phyloP scores from a whole-genome alignment of 2,329 filamentous ascomycete genomes.

The Nigrospora osmanthi region DNA sequence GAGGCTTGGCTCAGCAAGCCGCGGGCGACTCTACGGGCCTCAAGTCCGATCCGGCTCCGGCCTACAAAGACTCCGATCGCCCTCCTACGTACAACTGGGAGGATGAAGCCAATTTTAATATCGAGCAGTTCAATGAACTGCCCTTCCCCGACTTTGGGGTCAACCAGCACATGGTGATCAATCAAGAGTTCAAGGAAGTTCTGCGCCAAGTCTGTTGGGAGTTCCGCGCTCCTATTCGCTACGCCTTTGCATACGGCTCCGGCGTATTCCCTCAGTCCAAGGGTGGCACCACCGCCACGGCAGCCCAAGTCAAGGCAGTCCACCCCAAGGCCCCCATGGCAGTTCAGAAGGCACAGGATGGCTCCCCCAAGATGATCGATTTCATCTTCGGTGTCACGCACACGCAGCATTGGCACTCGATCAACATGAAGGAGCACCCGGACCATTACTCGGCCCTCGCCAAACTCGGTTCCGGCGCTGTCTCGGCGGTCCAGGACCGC shows the following conservation, averaged over 20 bases:
- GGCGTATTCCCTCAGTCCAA: conserved; percentile 81
- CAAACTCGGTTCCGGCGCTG: conserved; percentile 73
- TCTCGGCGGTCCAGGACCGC: conserved; percentile 77
- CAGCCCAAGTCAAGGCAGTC: conserved; percentile 52
- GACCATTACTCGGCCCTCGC: conserved; percentile 88
- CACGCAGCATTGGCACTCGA: conserved; percentile 91
- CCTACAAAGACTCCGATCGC: conserved; percentile 12
- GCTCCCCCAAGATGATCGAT: conserved; percentile 92
- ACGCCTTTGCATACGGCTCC: conserved; percentile 95
- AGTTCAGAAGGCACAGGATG: conserved; percentile 77
- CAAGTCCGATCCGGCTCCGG: conserved; percentile 14
- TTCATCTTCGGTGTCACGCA: conserved; percentile 96
- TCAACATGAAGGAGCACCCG: conserved; percentile 83
- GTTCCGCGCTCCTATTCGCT: conserved; percentile 87
- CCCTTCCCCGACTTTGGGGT: conserved; percentile 78
- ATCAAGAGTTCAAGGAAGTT: conserved; percentile 89
- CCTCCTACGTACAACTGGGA: conserved; percentile 54
- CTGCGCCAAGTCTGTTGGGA: conserved; percentile 82
- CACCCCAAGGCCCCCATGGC: conserved; percentile 78
- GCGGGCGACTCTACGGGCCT: conserved; percentile 3
- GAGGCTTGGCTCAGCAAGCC: conserved; percentile 10
- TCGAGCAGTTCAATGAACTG: conserved; percentile 67
- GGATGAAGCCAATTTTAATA: conserved; percentile 62
- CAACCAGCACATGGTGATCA: conserved; percentile 94
- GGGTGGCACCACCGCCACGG: conserved; percentile 42